Conservation (phyloP, 306 rosid genomes). For the Pyrus betulifolia region DNA sequence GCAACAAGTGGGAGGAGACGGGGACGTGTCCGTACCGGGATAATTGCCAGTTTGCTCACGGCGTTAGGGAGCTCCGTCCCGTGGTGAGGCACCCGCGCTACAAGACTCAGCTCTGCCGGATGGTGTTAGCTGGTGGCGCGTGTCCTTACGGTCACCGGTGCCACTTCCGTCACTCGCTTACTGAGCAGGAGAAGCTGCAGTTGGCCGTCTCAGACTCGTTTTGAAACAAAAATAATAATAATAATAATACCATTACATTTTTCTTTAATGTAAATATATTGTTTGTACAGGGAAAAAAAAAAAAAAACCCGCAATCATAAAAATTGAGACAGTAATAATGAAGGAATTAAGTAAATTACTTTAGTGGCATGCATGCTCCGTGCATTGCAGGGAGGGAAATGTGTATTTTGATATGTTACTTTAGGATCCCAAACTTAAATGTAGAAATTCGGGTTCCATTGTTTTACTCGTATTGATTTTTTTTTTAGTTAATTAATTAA, state of each 20-base stretch:
- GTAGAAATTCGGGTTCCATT: not conserved
- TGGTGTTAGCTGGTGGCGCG: conserved; percentile 59
- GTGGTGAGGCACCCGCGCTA: conserved; percentile 93
- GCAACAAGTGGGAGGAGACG: conserved; percentile 90
- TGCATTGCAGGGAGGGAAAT: not conserved
- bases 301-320: not conserved
- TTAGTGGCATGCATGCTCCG: not conserved
- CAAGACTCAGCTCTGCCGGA: conserved; percentile 90
- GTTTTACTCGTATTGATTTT: not conserved
- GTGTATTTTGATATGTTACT: not conserved
- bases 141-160: conserved; percentile 95
- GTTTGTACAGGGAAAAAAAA: too few relatives aligned
- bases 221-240: not conserved
- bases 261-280: not conserved
- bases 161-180: conserved; percentile 91
- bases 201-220: not conserved
- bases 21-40: conserved; percentile 78
- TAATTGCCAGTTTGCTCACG: conserved; percentile 86
- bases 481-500: too few relatives aligned
- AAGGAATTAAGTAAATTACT: not conserved
- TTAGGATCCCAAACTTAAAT: not conserved
- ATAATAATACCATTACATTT: too few relatives aligned
- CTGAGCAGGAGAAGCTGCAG: conserved; percentile 44
- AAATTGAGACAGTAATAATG: not conserved
- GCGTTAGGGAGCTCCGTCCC: conserved; percentile 79